Base-by-base conservation (phyloP, 2,329 filamentous ascomycete genomes). In the Aureobasidium sp. region DNA sequence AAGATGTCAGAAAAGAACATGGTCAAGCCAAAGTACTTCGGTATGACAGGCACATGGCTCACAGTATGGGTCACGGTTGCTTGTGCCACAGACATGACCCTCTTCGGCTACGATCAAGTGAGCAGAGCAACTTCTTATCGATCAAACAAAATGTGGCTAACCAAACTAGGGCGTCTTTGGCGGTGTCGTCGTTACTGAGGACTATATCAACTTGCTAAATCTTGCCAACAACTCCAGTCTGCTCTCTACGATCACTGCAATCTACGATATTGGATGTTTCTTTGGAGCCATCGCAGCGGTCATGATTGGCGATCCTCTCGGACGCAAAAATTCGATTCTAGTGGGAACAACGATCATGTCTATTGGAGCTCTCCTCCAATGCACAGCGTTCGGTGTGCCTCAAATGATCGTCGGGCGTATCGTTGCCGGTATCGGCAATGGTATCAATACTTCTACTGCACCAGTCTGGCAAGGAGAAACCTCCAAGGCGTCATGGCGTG, bases 191-290 rank as follows among this genome's bases (percentile, higher is more conserved):
- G 74, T 80, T 8, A 79, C 76, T 0, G 63, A 71, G 11, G 71
- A 80, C 57, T 79, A 79, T 48, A 70, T 80, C 2, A 65, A 74
- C 30, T 66, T 71, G 1, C 71, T 76, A 34, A 61, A 74, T 50
- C 69, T 79, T 2, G 65, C 62, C 30, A 63, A 58, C 39, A 64
- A 60, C 52, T 37, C 48, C 16, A 47, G 48, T 39, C 17, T 57
- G 2, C 39, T 56, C 2, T 45, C 67, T 17, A 79, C 76, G 0
- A 75, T 80, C 12, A 79, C 76, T 0, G 78, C 78, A 2, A 75
- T 80, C 52, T 81, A 81, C 63, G 77, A 81, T 10, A 70, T 83
- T 32, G 79, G 79, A 11, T 82, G 79, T 61, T 81, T 83, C 63
- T 66, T 81, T 39, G 80, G 80, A n/a, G 79, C 72, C 2, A 66